Evolutionary conservation across 306 rosid species (phyloP), one percentile per base, ranked within the genome.

Genomic region (Cercis canadensis): DNA sequence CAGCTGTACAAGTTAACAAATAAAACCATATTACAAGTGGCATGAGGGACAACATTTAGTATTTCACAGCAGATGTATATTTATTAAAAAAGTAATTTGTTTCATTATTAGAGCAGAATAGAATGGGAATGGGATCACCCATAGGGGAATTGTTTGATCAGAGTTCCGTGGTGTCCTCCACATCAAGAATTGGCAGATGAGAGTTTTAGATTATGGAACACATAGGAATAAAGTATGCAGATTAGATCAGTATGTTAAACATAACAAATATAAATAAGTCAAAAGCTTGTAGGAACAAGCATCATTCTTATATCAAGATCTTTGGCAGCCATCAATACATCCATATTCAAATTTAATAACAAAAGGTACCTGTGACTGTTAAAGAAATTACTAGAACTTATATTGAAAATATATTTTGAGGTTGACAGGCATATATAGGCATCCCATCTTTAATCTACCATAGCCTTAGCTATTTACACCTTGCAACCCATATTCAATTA

Each of bases 401-500:
- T 15, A 54, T 11, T n/a, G 62, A 80, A 19, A n/a, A n/a, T n/a
- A n/a, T n/a, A n/a, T n/a, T n/a, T n/a, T n/a, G n/a, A n/a, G n/a
- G 44, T 14, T 32, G 57, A 72, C 21, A 39, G 31, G 60, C 17
- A 56, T 16, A 12, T 39, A 39, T 49, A 49, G 39, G 33, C 32
- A 21, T 24, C 45, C 19, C 37, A 71, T 14, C 43, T 11, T 63
- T 45, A 55, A 62, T 14, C 46, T 57, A 57, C 52, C n/a, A 65
- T 34, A 34, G 67, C 40, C 41, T 62, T 14, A 56, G 18, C 45
- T 21, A 62, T 34, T 45, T 36, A 54, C 46, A 21, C 17, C 31
- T 29, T 11, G 57, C 57, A 69, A 14, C 18, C 51, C 4, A 43
- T 50, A 24, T 44, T 65, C 74, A 60, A 58, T 54, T 6, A n/a